Evolutionary conservation across 2,329 filamentous ascomycete species (phyloP).

Genomic region (Gyromitra esculenta): DNA sequence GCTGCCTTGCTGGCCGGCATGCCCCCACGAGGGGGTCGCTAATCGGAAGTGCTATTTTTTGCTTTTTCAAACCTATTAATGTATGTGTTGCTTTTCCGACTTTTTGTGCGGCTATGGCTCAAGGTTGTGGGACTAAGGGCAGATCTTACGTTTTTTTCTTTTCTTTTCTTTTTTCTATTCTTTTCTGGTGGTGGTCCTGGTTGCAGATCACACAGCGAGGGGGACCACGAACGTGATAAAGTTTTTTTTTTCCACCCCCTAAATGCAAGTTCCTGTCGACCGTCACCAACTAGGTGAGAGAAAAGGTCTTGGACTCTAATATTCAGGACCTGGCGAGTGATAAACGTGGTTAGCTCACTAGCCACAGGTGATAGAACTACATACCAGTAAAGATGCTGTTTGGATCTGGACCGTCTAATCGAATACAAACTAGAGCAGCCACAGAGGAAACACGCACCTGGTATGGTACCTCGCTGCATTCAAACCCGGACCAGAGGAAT

Average conservation of each 20-base stretch:
- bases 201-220: neutral
- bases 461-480: constrained; percentile 20
- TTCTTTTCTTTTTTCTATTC: neutral
- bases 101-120: constrained; percentile 9
- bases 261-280: neutral
- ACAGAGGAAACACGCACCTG: neutral
- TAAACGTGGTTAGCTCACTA: constrained; percentile 8
- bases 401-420: constrained; percentile 21
- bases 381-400: constrained; percentile 15
- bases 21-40: constrained; percentile 35
- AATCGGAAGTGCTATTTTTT: constrained; percentile 32
- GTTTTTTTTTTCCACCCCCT: neutral
- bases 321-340: neutral
- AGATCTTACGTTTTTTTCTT: constrained; percentile 29
- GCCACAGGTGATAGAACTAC: constrained; percentile 18
- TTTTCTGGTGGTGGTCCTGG: neutral
- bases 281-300: no score
- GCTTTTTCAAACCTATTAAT: neutral
- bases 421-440: neutral
- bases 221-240: neutral
- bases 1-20: neutral
- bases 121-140: constrained; percentile 21
- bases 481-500: constrained; percentile 1
- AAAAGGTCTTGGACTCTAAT: neutral
- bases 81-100: neutral